A percentile compares a stretch with the other conserved stretches of the same genome.
These are phyloP conservation scores for Alternaria postmessia DNA, from an alignment of 2,329 filamentous ascomycete genomes.

Conservation along the genomic window DNA sequence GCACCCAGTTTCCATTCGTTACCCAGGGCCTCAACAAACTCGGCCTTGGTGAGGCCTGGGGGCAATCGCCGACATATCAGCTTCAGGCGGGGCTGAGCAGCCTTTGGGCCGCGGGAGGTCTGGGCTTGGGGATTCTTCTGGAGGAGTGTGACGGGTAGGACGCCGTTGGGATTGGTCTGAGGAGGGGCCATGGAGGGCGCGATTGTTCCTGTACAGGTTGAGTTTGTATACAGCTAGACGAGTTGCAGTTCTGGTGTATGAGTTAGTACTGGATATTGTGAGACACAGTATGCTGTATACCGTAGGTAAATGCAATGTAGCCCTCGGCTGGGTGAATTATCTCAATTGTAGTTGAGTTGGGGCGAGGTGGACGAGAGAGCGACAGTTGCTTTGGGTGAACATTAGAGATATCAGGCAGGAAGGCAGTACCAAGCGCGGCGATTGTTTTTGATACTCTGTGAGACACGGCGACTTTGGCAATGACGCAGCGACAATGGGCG, in stretches of 20 bases:
- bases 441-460: not conserved
- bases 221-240: not conserved
- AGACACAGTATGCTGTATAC: not conserved
- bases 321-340: not conserved
- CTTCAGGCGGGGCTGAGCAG: conserved; percentile 75
- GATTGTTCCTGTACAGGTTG: not conserved
- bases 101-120: conserved; percentile 45
- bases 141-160: conserved; percentile 48
- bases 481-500: conserved; percentile 21
- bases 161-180: conserved; percentile 47
- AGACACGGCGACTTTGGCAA: conserved; percentile 8
- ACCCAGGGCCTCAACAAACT: conserved; percentile 77
- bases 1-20: conserved; percentile 82
- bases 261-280: not conserved
- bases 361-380: not conserved
- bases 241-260: not conserved
- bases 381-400: conserved; percentile 6
- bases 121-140: conserved; percentile 47
- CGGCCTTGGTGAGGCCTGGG: conserved; percentile 80
- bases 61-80: conserved; percentile 84
- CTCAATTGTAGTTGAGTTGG: conserved; percentile 7
- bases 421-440: conserved; percentile 1
- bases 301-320: not conserved
- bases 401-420: not conserved
- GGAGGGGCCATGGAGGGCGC: conserved; percentile 40